Base-by-base conservation (phyloP, 495 filamentous ascomycete species). In the Xanthoparmelia taractica region DNA sequence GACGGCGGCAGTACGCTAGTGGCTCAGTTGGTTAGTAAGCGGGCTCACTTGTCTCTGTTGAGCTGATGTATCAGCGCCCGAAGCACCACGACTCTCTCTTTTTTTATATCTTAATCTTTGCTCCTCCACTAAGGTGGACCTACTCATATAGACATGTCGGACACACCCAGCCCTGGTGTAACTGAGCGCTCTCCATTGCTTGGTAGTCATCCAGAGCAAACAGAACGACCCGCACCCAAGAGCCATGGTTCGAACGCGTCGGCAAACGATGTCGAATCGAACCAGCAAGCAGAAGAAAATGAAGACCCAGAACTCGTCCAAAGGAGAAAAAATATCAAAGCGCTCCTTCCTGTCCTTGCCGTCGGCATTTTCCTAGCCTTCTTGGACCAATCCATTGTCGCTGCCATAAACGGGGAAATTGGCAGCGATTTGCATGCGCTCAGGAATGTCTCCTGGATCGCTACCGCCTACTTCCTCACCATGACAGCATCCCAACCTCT, bases 391-490 rank as follows among this genome's bases (percentile, higher is more conserved):
- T 40, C 60, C 20, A 31, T 66, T 25, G 60, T 66, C 29, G 64
- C 60, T 38, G 54, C 64, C 40, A 63, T 63, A n/a, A 63, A 66
- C 36, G 60, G 64, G 10, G 45, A 66, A 23, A 66, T 66, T 20
- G 64, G 64, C n/a, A 66, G 59, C 36, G 64, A 66, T 27, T 31
- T 66, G 43, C 54, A 66, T 34, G 64, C 64, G 13, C 33, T 66
- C n/a, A 50, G 55, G n/a, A 63, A 31, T 47, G 54, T 59, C 18
- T 63, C 59, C 40, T 66, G 64, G 64, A 66, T 66, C 34, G 64
- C 60, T 36, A 66, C 64, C 23, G 64, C 59, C 33, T 66, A 63
- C 20, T 66, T 66, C 20, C 64, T 66, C 20, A 59, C 64, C n/a
- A 62, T 63, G 55, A 63, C 60, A 4, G 60, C 59, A 34, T 66